phyloP scores from a whole-genome alignment of 2,329 filamentous ascomycete species.

The Verticillium isaacii region DNA sequence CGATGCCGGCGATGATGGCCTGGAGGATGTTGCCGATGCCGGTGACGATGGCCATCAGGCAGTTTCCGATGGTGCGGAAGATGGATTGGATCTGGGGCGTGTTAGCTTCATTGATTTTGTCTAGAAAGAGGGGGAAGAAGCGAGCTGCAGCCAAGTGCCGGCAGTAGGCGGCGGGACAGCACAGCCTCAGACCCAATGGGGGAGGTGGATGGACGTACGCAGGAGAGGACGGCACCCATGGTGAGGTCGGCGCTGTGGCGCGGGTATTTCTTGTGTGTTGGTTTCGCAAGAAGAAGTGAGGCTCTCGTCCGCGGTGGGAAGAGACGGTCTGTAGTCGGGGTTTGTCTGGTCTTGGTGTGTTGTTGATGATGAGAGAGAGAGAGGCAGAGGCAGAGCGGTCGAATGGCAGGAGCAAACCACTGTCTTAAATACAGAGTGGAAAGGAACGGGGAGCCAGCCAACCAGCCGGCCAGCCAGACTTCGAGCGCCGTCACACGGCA shows the following conservation, averaged over 20 bases:
- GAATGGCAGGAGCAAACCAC: background rate
- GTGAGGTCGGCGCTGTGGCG: slow-evolving; percentile 20
- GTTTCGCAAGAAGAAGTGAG: background rate
- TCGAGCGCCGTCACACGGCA: background rate
- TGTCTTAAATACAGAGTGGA: background rate
- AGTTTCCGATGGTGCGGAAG: slow-evolving; percentile 60
- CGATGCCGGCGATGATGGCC: slow-evolving; percentile 64
- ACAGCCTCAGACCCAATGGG: background rate
- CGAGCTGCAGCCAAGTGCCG: background rate
- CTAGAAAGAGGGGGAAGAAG: background rate
- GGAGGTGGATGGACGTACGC: slow-evolving; percentile 53
- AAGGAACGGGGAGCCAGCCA: background rate
- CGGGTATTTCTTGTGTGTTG: background rate
- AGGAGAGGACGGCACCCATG: slow-evolving; percentile 82
- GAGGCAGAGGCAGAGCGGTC: background rate
- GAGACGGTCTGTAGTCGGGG: slow-evolving; percentile 10
- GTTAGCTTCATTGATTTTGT: slow-evolving; percentile 10
- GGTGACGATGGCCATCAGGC: slow-evolving; percentile 64
- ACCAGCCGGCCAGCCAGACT: background rate
- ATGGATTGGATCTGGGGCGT: slow-evolving; percentile 47
- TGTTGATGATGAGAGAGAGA: slow-evolving; percentile 4
- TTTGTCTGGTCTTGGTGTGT: slow-evolving; percentile 8
- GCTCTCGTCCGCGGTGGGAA: background rate
- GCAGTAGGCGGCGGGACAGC: background rate
- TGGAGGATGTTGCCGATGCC: slow-evolving; percentile 61